Base-by-base conservation (phyloP, 495 filamentous ascomycete species). In the Hamigera avellanea region DNA sequence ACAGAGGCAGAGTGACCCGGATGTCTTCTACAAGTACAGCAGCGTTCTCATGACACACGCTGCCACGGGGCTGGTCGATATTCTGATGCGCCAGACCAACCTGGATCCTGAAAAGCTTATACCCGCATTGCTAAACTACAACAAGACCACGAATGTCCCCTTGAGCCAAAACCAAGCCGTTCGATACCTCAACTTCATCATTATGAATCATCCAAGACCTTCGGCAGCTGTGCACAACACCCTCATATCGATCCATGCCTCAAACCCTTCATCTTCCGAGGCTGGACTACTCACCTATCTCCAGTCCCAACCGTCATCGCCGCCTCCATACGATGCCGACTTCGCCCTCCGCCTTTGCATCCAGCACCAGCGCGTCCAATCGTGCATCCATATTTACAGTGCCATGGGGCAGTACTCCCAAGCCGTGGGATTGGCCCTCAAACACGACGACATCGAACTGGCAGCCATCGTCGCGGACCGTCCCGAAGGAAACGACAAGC, bases 191-290 rank as follows among this genome's bases (percentile, higher is more conserved):
- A 81, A 84, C 32, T 93, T 86, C 56, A 83, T 88, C 43, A 93
- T 96, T 49, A 86, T 89, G 54, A 80, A 93, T 48, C 77, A 86
- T 32, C 72, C 81, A 21, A 83, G 81, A 9, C 72, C 76, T 3
- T 82, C 93, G 36, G 75, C 91, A 4, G 89, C 91, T n/a, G 78
- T 98, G 15, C 91, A 98, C 58, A 98, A 96, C 54, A 96, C 93
- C 0, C 73, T 98, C 18, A 84, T 98, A 40, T 93, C 86, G 29
- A 93, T 96, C 34, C 93, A 94, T 54, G 93, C 91, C 13, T 87
- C 88, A 2, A 80, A 91, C 48, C 67, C 76, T 12, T 84, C 84
- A 5, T 64, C 71, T 26, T 83, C 91, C 33, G 91, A 96, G 59
- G 73, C 80, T 2, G 81, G 79, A 5, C 76, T 98, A 12, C 76